Percentiles rank a stretch among this genome's conserved stretches.
These are phyloP conservation scores for Hypoxylon perforatum DNA, from an alignment of 495 filamentous ascomycete genomes.

Conservation along the genomic window DNA sequence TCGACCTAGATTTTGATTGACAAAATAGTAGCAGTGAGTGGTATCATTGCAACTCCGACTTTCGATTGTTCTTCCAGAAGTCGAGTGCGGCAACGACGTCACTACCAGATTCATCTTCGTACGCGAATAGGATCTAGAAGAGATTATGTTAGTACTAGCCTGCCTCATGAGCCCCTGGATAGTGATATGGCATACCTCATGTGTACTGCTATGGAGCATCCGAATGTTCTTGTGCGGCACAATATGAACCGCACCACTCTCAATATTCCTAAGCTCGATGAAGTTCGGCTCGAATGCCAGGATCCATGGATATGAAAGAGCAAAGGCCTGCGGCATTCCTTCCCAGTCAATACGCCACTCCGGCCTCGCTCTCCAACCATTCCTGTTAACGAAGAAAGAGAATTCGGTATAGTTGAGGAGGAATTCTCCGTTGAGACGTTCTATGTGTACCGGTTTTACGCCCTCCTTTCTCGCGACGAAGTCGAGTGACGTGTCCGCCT, in stretches of 20 bases:
- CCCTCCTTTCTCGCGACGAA: slow-evolving; percentile 94
- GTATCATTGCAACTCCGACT: slow-evolving; percentile 48
- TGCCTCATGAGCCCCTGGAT: slow-evolving; percentile 32
- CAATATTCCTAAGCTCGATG: slow-evolving; percentile 94
- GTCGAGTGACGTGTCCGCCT: slow-evolving; percentile 97
- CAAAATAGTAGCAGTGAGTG: slow-evolving; percentile 5
- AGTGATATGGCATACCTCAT: slow-evolving; percentile 77
- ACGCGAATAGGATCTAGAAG: slow-evolving; percentile 71
- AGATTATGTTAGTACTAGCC: slow-evolving; percentile 13
- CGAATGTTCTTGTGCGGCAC: slow-evolving; percentile 94
- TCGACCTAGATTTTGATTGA: slow-evolving; percentile 11
- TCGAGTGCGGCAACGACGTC: slow-evolving; percentile 96
- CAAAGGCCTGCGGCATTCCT: slow-evolving; percentile 89
- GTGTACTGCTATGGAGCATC: slow-evolving; percentile 94
- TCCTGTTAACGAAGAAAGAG: slow-evolving; percentile 98
- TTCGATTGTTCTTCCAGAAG: slow-evolving; percentile 82
- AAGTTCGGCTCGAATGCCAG: slow-evolving; percentile 99
- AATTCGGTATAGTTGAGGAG: slow-evolving; percentile 98
- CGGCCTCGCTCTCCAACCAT: slow-evolving; percentile 94
- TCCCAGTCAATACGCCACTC: slow-evolving; percentile 99
- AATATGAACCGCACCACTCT: slow-evolving; percentile 92
- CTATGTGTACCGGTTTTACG: slow-evolving; percentile 96
- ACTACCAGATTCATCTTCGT: slow-evolving; percentile 94
- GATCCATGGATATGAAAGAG: slow-evolving; percentile 93
- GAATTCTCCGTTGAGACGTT: slow-evolving; percentile 95